These are phyloP conservation scores for Debaryomyces maramus DNA, from an alignment of 805 yeast species.

Conservation along the genomic window DNA sequence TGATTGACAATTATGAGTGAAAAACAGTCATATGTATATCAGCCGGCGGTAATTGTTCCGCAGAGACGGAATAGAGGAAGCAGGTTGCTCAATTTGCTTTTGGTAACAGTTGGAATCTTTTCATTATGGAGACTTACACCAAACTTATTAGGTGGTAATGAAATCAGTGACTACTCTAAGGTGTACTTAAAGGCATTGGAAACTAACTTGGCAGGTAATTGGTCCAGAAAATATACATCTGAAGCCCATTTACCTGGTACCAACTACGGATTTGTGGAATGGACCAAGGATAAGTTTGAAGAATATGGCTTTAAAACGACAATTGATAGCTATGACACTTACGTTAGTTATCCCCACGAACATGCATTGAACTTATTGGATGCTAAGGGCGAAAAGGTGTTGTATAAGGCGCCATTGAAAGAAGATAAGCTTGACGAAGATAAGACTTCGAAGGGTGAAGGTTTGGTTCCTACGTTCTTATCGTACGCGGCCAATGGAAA, in stretches of 20 bases:
- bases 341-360: conserved; percentile 52
- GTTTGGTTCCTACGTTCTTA: conserved; percentile 52
- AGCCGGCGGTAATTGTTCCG: no score
- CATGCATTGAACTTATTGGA: conserved; percentile 40
- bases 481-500: conserved; percentile 67
- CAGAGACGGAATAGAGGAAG: no score
- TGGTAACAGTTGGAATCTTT: not conserved
- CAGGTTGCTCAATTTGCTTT: no score
- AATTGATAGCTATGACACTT: conserved; percentile 57
- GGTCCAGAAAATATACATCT: conserved; percentile 42
- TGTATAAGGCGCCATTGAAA: conserved; percentile 49
- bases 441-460: conserved; percentile 36
- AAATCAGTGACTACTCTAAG: not conserved
- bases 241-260: conserved; percentile 51
- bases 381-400: conserved; percentile 28
- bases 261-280: conserved; percentile 43
- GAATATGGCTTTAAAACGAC: conserved; percentile 52
- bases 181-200: conserved; percentile 14
- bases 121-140: not conserved
- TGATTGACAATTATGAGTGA: conserved; percentile 2
- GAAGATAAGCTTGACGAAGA: conserved; percentile 50
- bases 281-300: conserved; percentile 50
- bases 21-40: not conserved
- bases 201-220: conserved; percentile 40
- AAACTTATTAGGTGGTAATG: not conserved